Conservation (phyloP, 441 rosid genomes). For the Viola pubescens region DNA sequence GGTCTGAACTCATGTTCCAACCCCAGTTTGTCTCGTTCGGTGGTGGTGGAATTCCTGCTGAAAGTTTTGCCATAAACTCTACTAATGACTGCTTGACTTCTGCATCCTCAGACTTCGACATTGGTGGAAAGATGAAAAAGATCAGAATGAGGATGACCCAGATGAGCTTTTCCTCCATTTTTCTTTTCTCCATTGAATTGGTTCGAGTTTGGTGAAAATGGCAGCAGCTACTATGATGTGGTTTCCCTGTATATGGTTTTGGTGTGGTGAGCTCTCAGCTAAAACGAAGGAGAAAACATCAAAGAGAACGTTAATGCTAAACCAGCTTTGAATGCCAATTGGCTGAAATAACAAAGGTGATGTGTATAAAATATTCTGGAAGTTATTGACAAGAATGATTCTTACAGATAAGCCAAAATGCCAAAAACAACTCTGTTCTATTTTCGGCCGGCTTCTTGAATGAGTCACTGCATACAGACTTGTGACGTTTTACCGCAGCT, state of each 20-base stretch:
- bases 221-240: background rate
- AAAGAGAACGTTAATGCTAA: constrained; percentile 10
- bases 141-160: constrained; percentile 20
- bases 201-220: background rate
- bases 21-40: constrained; percentile 29
- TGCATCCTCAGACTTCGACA: constrained; percentile 28
- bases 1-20: constrained; percentile 46
- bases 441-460: constrained; percentile 16
- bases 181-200: no score
- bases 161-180: background rate
- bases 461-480: constrained; percentile 1
- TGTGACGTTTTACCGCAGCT: background rate
- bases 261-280: background rate
- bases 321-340: constrained; percentile 21
- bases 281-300: constrained; percentile 14
- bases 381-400: constrained; percentile 1
- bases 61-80: constrained; percentile 40
- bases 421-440: constrained; percentile 8
- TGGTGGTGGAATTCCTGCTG: constrained; percentile 21
- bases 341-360: constrained; percentile 28
- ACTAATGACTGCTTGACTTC: constrained; percentile 32
- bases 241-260: constrained; percentile 2
- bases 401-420: constrained; percentile 10
- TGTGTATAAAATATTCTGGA: background rate
- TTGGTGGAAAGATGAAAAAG: constrained; percentile 19